Percentiles rank a stretch among this genome's conserved stretches.
These are phyloP conservation scores for Coemansia asiatica DNA, from an alignment of 192 early-diverging fungal species.

Conservation along the genomic window DNA sequence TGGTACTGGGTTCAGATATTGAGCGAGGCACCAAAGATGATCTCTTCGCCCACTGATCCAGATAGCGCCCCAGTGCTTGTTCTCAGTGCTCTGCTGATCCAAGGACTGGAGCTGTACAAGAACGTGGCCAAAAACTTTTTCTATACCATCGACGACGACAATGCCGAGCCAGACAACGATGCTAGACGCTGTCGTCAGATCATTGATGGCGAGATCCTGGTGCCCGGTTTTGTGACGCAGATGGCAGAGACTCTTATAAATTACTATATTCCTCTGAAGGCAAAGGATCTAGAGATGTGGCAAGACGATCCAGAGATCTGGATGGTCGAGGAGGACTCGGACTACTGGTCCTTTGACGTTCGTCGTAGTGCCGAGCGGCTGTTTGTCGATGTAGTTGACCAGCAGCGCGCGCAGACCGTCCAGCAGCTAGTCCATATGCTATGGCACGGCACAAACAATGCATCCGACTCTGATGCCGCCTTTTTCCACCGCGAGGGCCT, in stretches of 20 bases:
- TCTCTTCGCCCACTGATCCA: background rate
- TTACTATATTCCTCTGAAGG: slow-evolving; percentile 69
- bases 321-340: slow-evolving; percentile 74
- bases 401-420: slow-evolving; percentile 29
- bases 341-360: slow-evolving; percentile 80
- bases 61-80: slow-evolving; percentile 19
- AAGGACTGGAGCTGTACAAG: slow-evolving; percentile 63
- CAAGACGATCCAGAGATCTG: slow-evolving; percentile 83
- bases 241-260: slow-evolving; percentile 73
- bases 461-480: background rate
- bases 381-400: slow-evolving; percentile 74
- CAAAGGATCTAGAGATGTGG: slow-evolving; percentile 76
- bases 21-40: slow-evolving; percentile 26
- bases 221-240: slow-evolving; percentile 63
- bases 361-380: slow-evolving; percentile 82
- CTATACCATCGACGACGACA: slow-evolving; percentile 26
- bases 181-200: slow-evolving; percentile 56
- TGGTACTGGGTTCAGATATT: slow-evolving; percentile 73
- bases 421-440: slow-evolving; percentile 23
- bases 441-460: slow-evolving; percentile 8
- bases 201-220: slow-evolving; percentile 67
- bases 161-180: slow-evolving; percentile 44
- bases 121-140: slow-evolving; percentile 47
- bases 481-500: slow-evolving; percentile 43
- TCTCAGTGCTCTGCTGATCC: slow-evolving; percentile 69